Evolutionary conservation across 2,329 filamentous ascomycete genomes (phyloP).

Genomic region (Fusarium sp.): DNA sequence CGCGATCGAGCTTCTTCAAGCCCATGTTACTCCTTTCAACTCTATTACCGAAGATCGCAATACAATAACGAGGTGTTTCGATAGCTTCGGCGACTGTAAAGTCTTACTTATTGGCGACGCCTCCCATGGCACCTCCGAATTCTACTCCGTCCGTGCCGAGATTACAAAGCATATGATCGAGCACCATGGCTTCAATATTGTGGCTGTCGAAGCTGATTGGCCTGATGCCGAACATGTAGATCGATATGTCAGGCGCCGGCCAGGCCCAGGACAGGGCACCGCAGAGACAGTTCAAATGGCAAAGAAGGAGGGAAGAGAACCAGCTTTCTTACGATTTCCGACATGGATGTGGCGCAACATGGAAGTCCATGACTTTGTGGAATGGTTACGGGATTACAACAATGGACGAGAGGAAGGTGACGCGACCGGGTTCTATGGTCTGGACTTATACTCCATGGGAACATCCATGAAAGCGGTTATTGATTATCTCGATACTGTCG

Average conservation of each 20-base stretch:
- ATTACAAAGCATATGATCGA: conserved; percentile 33
- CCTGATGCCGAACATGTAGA: conserved; percentile 26
- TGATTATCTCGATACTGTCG: conserved; percentile 26
- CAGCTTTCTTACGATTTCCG: conserved; percentile 21
- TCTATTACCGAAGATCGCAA: conserved; percentile 8
- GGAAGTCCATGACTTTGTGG: conserved; percentile 29
- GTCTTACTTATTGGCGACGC: conserved; percentile 24
- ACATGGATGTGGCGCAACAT: conserved; percentile 36
- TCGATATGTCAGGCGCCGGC: conserved; percentile 19
- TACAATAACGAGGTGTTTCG: conserved; percentile 17
- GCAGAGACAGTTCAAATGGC: conserved; percentile 20
- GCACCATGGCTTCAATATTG: conserved; percentile 30
- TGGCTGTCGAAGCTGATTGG: conserved; percentile 31
- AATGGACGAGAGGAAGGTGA: conserved; percentile 6
- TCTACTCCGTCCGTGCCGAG: conserved; percentile 24
- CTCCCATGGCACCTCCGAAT: conserved; percentile 29
- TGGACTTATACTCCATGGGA: conserved; percentile 30
- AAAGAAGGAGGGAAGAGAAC: conserved; percentile 16
- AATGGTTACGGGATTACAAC: conserved; percentile 28
- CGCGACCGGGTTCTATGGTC: conserved; percentile 18
- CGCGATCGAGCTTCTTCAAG: conserved; percentile 14
- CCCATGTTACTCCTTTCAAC: conserved; percentile 15
- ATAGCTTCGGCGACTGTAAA: conserved; percentile 24
- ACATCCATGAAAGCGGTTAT: conserved; percentile 29
- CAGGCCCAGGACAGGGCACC: conserved; percentile 13